Evolutionary conservation across 345 rosid species (phyloP), one percentile per base, ranked within the genome.

Genomic region (Psidium friedrichsthalianum): DNA sequence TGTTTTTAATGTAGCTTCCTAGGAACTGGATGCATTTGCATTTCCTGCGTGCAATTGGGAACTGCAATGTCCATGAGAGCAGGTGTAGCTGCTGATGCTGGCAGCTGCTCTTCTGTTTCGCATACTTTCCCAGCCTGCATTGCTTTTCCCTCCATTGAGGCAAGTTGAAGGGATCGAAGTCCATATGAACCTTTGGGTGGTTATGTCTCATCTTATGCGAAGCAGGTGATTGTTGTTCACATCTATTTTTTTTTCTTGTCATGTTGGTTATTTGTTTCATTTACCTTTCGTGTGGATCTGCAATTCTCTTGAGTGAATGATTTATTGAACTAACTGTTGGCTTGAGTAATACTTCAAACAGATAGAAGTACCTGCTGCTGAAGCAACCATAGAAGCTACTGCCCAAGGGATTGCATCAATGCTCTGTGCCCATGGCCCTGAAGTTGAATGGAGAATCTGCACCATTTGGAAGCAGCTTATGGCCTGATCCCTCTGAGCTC

Each of bases 371-470:
- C 98, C 98, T 83, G 97, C 98, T 47, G 96, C 98, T 89, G 98
- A 94, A 93, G 98, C 98, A 86, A 95, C 96, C 64, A 97, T 97
- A 87, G 99, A 97, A 93, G 99, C 99, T 85, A 97, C 99, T 84
- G 99, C 99, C 85, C 99, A 97, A 90, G 99, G 99, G 86, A 97
- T 97, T 88, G 98, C 99, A 52, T 97, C 99, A 21, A 95, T 97
- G 98, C 99, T 97, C 86, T 97, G 99, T 90, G 99, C 98, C 87
- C 99, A 97, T 83, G 99, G 99, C 69, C 98, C 99, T 47, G 98
- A 97, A 89, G 99, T 97, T 82, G 99, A 97, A 83, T 97, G 99
- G 99, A 93, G 99, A 91, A 97, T 97, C 59, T 97, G 99, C 90
- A 97, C 99, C 51, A 97, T 97, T 82, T 97, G 99, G 99, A 97